Evolutionary conservation across 768 basidiomycete genomes (phyloP).

Genomic region (Pleurotus ostreatus): DNA sequence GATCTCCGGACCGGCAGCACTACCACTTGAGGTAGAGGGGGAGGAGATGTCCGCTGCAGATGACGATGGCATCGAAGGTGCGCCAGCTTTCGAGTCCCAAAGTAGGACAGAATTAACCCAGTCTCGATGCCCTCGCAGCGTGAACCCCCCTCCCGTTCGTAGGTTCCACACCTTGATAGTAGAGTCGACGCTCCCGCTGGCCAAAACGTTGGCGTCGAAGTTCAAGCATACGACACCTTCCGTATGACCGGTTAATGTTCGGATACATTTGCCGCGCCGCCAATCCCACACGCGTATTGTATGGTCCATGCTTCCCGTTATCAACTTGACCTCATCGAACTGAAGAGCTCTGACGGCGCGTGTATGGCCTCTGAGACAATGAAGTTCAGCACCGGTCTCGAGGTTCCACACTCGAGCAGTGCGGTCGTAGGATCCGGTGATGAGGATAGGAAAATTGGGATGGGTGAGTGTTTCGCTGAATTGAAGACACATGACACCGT

Average conservation of each 20-base stretch:
- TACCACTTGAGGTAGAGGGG: constrained; percentile 14
- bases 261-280: constrained; percentile 83
- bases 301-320: constrained; percentile 95
- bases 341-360: constrained; percentile 90
- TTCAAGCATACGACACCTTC: constrained; percentile 89
- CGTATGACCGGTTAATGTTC: constrained; percentile 85
- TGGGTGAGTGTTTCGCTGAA: constrained; percentile 82
- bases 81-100: constrained; percentile 66
- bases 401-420: constrained; percentile 96
- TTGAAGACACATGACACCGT: constrained; percentile 97
- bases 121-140: constrained; percentile 86
- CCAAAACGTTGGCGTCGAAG: constrained; percentile 89
- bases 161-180: constrained; percentile 96
- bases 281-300: constrained; percentile 97
- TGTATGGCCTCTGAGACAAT: constrained; percentile 84
- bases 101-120: constrained; percentile 96
- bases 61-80: constrained; percentile 15
- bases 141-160: constrained; percentile 86
- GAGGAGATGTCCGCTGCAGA: constrained; percentile 15
- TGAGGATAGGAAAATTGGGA: constrained; percentile 87
- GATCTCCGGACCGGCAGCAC: constrained; percentile 45
- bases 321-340: constrained; percentile 92
- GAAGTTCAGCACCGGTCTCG: constrained; percentile 82
- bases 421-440: constrained; percentile 96
- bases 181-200: constrained; percentile 90